phyloP scores from a whole-genome alignment of 2,329 filamentous ascomycete genomes.

The Fusarium sp. region DNA sequence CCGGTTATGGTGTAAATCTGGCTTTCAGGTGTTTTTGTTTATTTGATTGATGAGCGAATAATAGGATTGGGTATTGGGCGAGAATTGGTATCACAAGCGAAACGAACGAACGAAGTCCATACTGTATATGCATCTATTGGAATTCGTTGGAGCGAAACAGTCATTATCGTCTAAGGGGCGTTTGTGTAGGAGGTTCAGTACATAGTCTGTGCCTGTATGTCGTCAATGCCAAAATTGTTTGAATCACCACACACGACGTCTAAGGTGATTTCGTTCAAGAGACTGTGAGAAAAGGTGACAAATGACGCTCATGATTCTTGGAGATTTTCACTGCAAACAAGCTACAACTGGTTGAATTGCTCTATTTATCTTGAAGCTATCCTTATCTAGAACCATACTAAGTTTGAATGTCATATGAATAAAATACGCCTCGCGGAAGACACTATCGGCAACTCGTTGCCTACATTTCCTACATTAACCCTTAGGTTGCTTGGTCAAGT shows the following conservation, averaged over 20 bases:
- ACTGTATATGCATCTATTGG: conserved; percentile 22
- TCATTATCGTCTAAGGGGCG: conserved; percentile 14
- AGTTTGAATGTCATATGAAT: no score
- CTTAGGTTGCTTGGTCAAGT: no score
- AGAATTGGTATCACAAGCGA: conserved; percentile 20
- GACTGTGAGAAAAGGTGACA: no score
- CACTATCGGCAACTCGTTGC: no score
- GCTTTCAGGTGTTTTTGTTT: background rate
- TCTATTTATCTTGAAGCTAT: background rate
- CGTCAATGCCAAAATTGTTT: conserved; percentile 3
- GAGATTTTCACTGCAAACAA: background rate
- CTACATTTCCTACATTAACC: no score
- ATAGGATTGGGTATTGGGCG: conserved; percentile 9
- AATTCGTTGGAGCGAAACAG: conserved; percentile 15
- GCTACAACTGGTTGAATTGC: background rate
- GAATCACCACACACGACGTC: background rate
- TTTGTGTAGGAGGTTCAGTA: background rate
- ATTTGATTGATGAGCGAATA: conserved; percentile 4
- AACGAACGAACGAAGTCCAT: conserved; percentile 11
- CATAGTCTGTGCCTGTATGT: background rate
- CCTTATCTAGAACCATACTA: no score
- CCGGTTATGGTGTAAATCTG: conserved; percentile 31
- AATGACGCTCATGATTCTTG: no score
- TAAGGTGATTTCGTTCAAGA: background rate
- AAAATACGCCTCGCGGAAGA: no score